Evolutionary conservation across 768 basidiomycete genomes (phyloP).

Genomic region (Lactarius vividus): DNA sequence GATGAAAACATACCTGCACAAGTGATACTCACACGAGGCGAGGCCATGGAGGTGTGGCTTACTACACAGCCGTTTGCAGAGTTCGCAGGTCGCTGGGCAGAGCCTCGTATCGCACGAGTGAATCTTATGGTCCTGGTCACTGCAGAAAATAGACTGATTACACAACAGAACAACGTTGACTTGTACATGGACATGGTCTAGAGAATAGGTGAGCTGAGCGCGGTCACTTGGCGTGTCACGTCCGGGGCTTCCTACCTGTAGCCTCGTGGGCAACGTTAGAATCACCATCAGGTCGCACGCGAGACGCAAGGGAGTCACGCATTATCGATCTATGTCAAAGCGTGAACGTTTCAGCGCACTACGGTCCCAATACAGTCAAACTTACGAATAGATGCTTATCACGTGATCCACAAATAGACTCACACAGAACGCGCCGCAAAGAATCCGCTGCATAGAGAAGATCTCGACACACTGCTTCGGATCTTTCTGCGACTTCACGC

Average conservation of each 20-base stretch:
- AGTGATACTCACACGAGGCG: not conserved
- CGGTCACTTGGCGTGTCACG: too few species aligned
- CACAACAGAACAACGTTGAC: too few species aligned
- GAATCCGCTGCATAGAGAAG: not conserved
- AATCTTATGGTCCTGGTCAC: constrained; percentile 42
- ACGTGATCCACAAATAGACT: not conserved
- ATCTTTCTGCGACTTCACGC: not conserved
- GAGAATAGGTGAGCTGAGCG: not conserved
- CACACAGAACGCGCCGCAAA: not conserved
- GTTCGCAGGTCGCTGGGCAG: constrained; percentile 52
- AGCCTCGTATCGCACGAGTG: constrained; percentile 52
- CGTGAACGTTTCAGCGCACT: not conserved
- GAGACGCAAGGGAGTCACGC: not conserved
- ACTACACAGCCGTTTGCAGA: constrained; percentile 54
- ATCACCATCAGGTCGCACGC: not conserved
- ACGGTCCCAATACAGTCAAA: not conserved
- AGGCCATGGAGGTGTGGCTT: constrained; percentile 48
- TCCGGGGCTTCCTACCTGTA: not conserved
- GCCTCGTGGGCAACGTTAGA: not conserved
- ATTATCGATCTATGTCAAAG: not conserved
- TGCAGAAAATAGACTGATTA: too few species aligned
- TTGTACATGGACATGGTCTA: not conserved
- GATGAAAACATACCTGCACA: not conserved
- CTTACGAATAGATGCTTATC: not conserved
- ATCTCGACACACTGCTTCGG: not conserved